These are phyloP conservation scores for Hanseniaspora singularis DNA, from an alignment of 805 yeast species.

Conservation along the genomic window DNA sequence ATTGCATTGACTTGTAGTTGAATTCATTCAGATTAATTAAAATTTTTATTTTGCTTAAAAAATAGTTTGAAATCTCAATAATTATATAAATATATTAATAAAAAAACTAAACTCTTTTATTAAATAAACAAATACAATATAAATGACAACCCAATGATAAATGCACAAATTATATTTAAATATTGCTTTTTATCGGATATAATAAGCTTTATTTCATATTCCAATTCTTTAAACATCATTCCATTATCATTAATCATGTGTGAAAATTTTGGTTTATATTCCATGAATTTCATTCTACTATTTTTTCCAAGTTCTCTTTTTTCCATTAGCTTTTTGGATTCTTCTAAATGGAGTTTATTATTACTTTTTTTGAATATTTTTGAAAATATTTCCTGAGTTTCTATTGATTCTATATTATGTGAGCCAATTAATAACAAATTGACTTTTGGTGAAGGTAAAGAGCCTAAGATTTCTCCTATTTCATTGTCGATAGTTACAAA, in stretches of 20 bases:
- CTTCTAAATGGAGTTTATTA: constrained; percentile 34
- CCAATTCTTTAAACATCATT: constrained; percentile 2
- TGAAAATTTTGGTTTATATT: constrained; percentile 26
- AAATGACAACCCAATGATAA: constrained; percentile 18
- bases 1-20: too few relatives aligned
- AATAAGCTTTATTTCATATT: constrained; percentile 15
- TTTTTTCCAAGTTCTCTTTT: constrained; percentile 20
- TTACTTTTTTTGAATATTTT: constrained; percentile 43
- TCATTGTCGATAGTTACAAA: constrained; percentile 4
- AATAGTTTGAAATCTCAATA: too few relatives aligned
- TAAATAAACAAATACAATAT: constrained; percentile 7
- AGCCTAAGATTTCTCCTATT: constrained; percentile 42
- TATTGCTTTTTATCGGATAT: constrained; percentile 20
- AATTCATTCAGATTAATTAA: too few relatives aligned
- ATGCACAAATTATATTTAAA: constrained; percentile 19
- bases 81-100: not conserved
- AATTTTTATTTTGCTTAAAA: too few relatives aligned
- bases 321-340: constrained; percentile 36
- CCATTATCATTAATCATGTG: not conserved
- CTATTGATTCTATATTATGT: constrained; percentile 25
- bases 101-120: not conserved
- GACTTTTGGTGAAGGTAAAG: constrained; percentile 57
- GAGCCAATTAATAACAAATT: constrained; percentile 3
- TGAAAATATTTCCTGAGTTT: constrained; percentile 37
- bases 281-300: constrained; percentile 21